Evolutionary conservation across 768 basidiomycete genomes (phyloP).

Genomic region (Hygrocybe coccinea): DNA sequence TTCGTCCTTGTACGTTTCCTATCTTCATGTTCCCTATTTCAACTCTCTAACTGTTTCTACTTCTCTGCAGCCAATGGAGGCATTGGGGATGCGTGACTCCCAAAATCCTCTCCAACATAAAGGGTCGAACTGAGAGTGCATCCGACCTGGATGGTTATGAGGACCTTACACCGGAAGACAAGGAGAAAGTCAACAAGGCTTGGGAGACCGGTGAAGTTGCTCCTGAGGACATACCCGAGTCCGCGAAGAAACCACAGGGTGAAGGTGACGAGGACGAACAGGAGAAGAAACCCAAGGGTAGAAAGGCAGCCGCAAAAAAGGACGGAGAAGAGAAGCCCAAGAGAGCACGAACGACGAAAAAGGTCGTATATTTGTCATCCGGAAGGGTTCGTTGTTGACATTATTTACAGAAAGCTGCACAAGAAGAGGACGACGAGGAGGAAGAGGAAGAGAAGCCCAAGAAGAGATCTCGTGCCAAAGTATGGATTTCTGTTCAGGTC

Average conservation of each 20-base stretch:
- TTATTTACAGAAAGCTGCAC: slow-evolving; percentile 21
- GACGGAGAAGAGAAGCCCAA: slow-evolving; percentile 28
- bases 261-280: slow-evolving; percentile 38
- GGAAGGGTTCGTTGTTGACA: background rate
- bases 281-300: slow-evolving; percentile 46
- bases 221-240: slow-evolving; percentile 76
- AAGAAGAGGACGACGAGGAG: slow-evolving; percentile 46
- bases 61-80: slow-evolving; percentile 47
- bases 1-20: slow-evolving; percentile 52
- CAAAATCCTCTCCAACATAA: slow-evolving; percentile 67
- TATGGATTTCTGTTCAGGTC: background rate
- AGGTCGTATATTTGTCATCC: slow-evolving; percentile 18
- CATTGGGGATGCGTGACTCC: slow-evolving; percentile 87
- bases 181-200: slow-evolving; percentile 65
- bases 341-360: slow-evolving; percentile 16
- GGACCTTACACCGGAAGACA: slow-evolving; percentile 61
- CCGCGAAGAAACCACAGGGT: slow-evolving; percentile 54
- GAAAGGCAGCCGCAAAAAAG: slow-evolving; percentile 43
- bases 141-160: slow-evolving; percentile 85
- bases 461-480: slow-evolving; percentile 30
- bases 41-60: slow-evolving; percentile 8
- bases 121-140: slow-evolving; percentile 50
- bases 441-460: slow-evolving; percentile 49
- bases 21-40: slow-evolving; percentile 1
- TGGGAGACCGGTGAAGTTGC: slow-evolving; percentile 76